Base-by-base conservation (phyloP, 1,284 basidiomycete genomes). In the Apiotrichum laibachii region DNA sequence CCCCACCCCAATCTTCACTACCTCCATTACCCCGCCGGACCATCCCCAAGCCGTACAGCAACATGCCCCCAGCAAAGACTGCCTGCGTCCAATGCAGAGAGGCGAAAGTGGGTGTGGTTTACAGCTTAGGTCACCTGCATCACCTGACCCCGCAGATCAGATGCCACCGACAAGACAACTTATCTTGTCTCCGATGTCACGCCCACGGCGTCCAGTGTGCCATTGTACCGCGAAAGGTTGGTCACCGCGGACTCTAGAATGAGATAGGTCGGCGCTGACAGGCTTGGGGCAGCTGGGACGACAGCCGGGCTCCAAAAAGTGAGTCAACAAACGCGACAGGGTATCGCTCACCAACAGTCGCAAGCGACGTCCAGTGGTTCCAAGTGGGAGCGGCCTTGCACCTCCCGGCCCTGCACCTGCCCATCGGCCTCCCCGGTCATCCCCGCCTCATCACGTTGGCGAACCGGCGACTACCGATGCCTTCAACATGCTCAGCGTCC, bases 301-400 rank as follows among this genome's bases (percentile, higher is more conserved):
- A 11, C 59, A 59, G 47, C 53, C 61, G 9, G 64, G 64, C 1
- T 63, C 64, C 15, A 66, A 61, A 37, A 66, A 66, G 64, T 66
- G 22, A 2, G 52, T 39, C n/a, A n/a, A 8, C n/a, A 3, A 1
- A 5, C 21, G 34, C 19, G 7, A 7, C 21, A 5, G 2, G 4
- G 26, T 7, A 7, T 31, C 26, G 26, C 26, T 31, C 4, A 31
- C 26, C 26, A 7, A 31, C 4, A 31, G 26, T 7, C 26, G 26
- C 26, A 31, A 31, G 4, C 26, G 26, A 7, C 26, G 26, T 4
- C 26, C 26, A 31, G 26, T 7, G 7, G 26, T 31, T 31, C 4
- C 26, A 31, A 7, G 26, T 31, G 4, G 4, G 26, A 31, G 26
- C n/a, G n/a, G n/a, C n/a, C n/a, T n/a, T n/a, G n/a, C n/a, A n/a